These are phyloP conservation scores for Micractinium conductrix DNA, from an alignment of 139 green algal species.

Conservation along the genomic window DNA sequence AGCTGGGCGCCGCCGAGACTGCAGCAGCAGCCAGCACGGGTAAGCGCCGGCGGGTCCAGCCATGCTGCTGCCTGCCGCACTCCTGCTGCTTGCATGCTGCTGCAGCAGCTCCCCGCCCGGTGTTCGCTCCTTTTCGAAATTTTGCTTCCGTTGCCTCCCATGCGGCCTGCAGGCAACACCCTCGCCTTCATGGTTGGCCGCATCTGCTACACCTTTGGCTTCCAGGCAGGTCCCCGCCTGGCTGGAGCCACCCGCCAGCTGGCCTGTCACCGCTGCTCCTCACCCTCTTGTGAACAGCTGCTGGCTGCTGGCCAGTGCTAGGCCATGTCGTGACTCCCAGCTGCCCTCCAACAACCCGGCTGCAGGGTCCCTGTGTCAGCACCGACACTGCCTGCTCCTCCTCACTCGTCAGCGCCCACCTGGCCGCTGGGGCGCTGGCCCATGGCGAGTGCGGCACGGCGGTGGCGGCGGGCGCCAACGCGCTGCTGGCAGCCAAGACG, in stretches of 20 bases:
- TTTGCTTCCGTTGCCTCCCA: neutral
- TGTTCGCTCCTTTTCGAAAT: neutral
- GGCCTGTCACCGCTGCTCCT: neutral
- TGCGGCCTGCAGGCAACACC: constrained; percentile 8
- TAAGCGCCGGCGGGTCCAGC: neutral
- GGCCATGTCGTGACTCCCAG: too few relatives aligned
- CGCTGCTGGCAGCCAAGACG: constrained; percentile 50
- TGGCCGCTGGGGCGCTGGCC: constrained; percentile 41
- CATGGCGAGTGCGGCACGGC: neutral
- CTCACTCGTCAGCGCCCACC: constrained; percentile 56
- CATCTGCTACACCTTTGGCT: constrained; percentile 65
- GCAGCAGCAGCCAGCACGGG: constrained; percentile 17
- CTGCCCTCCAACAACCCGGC: too few relatives aligned
- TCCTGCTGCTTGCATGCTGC: too few relatives aligned
- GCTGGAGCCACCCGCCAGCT: neutral
- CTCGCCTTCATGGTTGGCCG: constrained; percentile 56
- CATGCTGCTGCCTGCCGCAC: neutral
- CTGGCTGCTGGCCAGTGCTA: neutral
- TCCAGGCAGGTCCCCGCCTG: constrained; percentile 33
- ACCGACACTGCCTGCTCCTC: constrained; percentile 70
- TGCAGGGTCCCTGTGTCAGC: constrained; percentile 52
- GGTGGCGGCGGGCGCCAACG: constrained; percentile 45
- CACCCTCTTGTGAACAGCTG: neutral
- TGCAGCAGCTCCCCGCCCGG: neutral
- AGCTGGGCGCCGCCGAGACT: neutral